Percentiles rank a stretch among this genome's conserved stretches.
phyloP scores from a whole-genome alignment of 192 early-diverging fungal genomes.

The Backusella morwellensis region DNA sequence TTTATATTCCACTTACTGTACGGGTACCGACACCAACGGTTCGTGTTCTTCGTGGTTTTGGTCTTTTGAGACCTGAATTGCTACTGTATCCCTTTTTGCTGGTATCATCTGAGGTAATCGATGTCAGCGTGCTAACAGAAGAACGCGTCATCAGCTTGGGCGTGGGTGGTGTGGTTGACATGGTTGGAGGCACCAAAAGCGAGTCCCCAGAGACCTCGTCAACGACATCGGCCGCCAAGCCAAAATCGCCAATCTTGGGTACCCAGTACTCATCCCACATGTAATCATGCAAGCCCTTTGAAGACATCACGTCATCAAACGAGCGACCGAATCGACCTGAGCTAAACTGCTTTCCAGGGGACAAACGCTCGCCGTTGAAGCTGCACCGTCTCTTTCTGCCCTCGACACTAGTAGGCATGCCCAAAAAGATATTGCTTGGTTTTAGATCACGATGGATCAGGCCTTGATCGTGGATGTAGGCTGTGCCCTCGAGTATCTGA shows the following conservation, averaged over 20 bases:
- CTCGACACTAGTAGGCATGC: conserved; percentile 23
- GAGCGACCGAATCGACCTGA: conserved; percentile 8
- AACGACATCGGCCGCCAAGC: conserved; percentile 74
- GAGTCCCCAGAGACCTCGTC: conserved; percentile 22
- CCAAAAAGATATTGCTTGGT: conserved; percentile 69
- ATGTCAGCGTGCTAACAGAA: neutral
- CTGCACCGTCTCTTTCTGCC: neutral
- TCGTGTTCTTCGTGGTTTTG: conserved; percentile 20
- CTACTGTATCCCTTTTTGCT: neutral
- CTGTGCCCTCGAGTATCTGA: conserved; percentile 76
- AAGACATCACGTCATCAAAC: conserved; percentile 16
- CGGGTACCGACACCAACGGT: conserved; percentile 75
- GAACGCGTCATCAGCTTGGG: neutral
- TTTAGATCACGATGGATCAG: conserved; percentile 80
- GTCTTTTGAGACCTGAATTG: neutral
- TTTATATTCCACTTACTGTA: conserved; percentile 46
- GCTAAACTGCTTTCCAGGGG: neutral
- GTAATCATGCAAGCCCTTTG: conserved; percentile 12
- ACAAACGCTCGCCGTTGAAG: neutral
- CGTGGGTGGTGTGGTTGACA: neutral
- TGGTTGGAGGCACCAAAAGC: neutral
- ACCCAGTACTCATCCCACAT: conserved; percentile 47
- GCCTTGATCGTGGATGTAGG: conserved; percentile 67
- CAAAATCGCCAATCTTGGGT: conserved; percentile 96
- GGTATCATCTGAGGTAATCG: neutral